phyloP scores from a whole-genome alignment of 2,329 filamentous ascomycete species.

The Xylariales sp. region DNA sequence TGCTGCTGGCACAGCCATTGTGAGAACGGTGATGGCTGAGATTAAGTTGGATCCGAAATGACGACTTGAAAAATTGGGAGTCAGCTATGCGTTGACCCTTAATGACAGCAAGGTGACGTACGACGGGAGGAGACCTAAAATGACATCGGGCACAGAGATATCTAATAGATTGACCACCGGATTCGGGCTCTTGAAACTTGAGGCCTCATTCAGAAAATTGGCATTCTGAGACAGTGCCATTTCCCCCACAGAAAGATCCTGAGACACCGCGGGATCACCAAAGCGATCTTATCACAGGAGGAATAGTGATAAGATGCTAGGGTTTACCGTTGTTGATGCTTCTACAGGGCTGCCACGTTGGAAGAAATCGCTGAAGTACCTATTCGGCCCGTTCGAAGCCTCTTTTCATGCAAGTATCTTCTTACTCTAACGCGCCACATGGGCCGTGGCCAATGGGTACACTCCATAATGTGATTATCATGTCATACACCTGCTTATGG shows the following conservation, averaged over 20 bases:
- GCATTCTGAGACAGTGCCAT: too few species aligned
- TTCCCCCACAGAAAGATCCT: background rate
- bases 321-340: background rate
- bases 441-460: background rate
- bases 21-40: too few species aligned
- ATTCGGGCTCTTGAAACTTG: background rate
- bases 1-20: too few species aligned
- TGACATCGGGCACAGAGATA: too few species aligned
- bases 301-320: background rate
- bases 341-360: slow-evolving; percentile 2
- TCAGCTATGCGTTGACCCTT: too few species aligned
- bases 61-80: too few species aligned
- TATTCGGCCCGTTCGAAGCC: slow-evolving; percentile 2
- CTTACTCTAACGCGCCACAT: background rate
- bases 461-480: background rate
- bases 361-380: background rate
- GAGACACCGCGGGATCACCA: background rate
- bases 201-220: background rate
- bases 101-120: too few species aligned
- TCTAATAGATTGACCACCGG: background rate
- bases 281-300: background rate
- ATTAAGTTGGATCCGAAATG: too few species aligned
- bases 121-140: too few species aligned
- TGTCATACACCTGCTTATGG: background rate
- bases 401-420: background rate